Base-by-base conservation (phyloP, 2,329 filamentous ascomycete species). In the Ilyonectria mors-panacis region DNA sequence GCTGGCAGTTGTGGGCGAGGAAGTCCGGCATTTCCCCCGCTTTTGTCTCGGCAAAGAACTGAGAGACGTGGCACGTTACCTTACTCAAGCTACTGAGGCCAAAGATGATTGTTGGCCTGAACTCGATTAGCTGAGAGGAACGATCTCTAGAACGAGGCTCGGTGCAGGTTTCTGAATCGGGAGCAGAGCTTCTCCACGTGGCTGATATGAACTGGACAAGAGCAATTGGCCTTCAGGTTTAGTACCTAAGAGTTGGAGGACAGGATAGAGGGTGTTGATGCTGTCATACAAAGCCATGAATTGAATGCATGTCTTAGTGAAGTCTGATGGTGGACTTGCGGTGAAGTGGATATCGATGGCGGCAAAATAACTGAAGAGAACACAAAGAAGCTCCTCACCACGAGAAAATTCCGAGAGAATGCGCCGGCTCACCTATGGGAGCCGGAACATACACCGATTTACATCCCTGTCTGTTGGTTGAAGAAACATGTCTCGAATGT, bases 51-150 rank as follows among this genome's bases (percentile, higher is more conserved):
- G 12, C 2, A 19, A 19, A 28, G 51, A 19, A 28, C 51, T 47
- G 62, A 67, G 53, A 7, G 45, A 30, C 62, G 57, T 72, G 57
- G 26, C 65, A 69, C 71, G 65, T 69, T 65, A 56, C 62, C 48
- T 60, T 61, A 53, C 69, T 68, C 65, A 61, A 53, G 61, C 26
- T 61, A 58, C 51, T 39, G 59, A 55, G 26, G 21, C 23, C 17
- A 15, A 53, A 48, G 57, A 68, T 61, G 44, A 33, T 44, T 50
- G 61, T 44, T 66, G 63, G 58, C 30, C 45, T 45, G 50, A 30
- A 48, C 39, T 44, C 42, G 17, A 48, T 45, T 47, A 44, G 48
- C 47, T 37, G 13, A 47, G 30, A 33, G 30, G 8, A 33, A 33
- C 8, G 30, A 33, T 33, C 10, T 12, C 12, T 12, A 33, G 30